Evolutionary conservation across 169 alveolate species (phyloP), one percentile per base, ranked within the genome.

Genomic region (Besnoitia besnoiti): DNA sequence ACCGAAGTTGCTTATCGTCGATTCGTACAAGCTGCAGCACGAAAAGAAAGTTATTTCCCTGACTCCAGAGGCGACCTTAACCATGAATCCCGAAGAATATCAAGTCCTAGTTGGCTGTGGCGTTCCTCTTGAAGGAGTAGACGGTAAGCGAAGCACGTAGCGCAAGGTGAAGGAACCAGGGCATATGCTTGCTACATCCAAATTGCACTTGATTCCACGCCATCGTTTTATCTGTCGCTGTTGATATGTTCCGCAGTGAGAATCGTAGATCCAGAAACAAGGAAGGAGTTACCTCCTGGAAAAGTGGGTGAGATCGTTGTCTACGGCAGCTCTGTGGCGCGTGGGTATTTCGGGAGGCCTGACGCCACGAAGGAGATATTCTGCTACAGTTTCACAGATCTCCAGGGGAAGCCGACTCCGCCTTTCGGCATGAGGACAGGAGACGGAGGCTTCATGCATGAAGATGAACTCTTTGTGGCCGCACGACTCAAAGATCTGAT

Each of bases 401-500:
- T 49, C 37, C 55, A 92, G 33, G 97, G 97, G 49, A 55, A 77
- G 55, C 35, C 44, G 85, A 94, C 97, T 10, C 94, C 92, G n/a
- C 85, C 92, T 0, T 51, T 77, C 42, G 95, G 94, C 73, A 89
- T 95, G 67, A 91, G 96, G 84, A 95, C 97, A 30, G 97, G 97
- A 1, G 97, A 95, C 37, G 84, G 94, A 33, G 97, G 97, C 47
- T 95, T 95, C 85, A 73, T 95, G 90, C 61, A 90, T 89, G 75
- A 95, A 40, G 90, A 94, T n/a, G 94, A 94, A 95, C 92, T 95
- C 16, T 95, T 90, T 85, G 94, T 95, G 62, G 85, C 96, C 5
- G 97, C 96, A 14, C 94, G 97, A 44, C 93, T 95, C 76, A 95
- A 95, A 46, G 97, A 95, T 73, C 44, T 95, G 49, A 94, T 95